A percentile compares a stretch with the other conserved stretches of the same genome.
Evolutionary conservation across 345 rosid species (phyloP).

Genomic region (Isatis tinctoria): DNA sequence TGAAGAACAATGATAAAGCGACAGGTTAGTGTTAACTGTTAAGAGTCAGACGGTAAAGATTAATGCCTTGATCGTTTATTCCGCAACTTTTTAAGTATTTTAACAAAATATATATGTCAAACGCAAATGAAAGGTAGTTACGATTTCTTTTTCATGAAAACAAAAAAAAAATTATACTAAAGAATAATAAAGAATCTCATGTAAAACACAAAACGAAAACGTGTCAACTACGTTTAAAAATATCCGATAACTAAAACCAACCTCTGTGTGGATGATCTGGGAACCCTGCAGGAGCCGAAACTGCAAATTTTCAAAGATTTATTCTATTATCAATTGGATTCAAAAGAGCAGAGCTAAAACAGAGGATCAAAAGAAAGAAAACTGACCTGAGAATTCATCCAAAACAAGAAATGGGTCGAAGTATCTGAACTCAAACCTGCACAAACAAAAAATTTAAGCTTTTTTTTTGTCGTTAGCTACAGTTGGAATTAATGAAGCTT

Average conservation of each 20-base stretch:
- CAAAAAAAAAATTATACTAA: neutral
- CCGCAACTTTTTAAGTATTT: neutral
- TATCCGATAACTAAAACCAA: neutral
- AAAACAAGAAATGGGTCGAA: slow-evolving; percentile 82
- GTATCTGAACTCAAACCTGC: slow-evolving; percentile 78
- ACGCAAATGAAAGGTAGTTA: neutral
- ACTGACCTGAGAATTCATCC: slow-evolving; percentile 84
- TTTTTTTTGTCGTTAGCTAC: neutral
- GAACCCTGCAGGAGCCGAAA: slow-evolving; percentile 82
- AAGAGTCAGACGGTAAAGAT: neutral
- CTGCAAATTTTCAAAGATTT: slow-evolving; percentile 33
- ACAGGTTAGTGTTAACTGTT: neutral
- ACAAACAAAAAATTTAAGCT: neutral
- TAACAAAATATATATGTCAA: neutral
- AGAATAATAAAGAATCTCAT: neutral
- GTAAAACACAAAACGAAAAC: neutral
- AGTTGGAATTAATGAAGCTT: neutral
- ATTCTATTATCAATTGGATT: neutral
- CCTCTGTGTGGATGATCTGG: slow-evolving; percentile 99
- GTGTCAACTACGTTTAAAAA: neutral
- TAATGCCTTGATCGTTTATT: neutral
- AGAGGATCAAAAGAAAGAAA: neutral
- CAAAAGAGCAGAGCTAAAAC: too few species aligned
- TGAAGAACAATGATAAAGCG: neutral
- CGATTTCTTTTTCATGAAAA: neutral